phyloP scores from a whole-genome alignment of 2,329 filamentous ascomycete genomes.

The Lojkania enalia region DNA sequence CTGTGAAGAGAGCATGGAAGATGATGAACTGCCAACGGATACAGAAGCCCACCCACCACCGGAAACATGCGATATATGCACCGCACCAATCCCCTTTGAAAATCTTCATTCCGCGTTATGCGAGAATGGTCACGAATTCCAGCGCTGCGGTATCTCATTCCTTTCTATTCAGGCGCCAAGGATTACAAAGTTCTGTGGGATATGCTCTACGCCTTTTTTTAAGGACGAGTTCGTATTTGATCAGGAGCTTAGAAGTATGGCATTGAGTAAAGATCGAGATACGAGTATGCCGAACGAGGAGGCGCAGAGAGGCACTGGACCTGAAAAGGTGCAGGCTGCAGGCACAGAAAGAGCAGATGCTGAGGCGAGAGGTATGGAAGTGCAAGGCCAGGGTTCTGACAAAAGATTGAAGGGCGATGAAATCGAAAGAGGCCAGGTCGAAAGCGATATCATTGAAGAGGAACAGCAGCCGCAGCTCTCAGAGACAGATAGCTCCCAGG shows the following conservation, averaged over 20 bases:
- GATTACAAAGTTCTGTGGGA: conserved; percentile 57
- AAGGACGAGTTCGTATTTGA: conserved; percentile 46
- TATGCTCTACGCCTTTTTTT: conserved; percentile 56
- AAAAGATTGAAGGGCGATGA: background rate
- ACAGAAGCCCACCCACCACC: conserved; percentile 13
- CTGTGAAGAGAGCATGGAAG: conserved; percentile 14
- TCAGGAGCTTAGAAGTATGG: conserved; percentile 23
- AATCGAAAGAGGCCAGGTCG: background rate
- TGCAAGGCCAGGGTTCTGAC: background rate
- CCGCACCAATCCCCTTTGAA: conserved; percentile 52
- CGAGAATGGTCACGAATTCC: conserved; percentile 56
- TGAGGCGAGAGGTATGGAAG: background rate
- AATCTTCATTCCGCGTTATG: conserved; percentile 54
- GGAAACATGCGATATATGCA: conserved; percentile 59
- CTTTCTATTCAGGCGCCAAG: conserved; percentile 59
- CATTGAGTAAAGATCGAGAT: no score
- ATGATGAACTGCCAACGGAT: background rate
- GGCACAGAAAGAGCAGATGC: background rate
- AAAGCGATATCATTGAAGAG: background rate
- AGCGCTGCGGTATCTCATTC: conserved; percentile 59
- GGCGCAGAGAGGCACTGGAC: conserved; percentile 4
- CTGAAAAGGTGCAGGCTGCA: background rate
- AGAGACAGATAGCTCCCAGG: no score
- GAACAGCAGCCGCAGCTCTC: background rate
- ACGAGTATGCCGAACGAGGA: conserved; percentile 4